phyloP scores from a whole-genome alignment of 345 rosid genomes.

The Euphorbia tirucalli region DNA sequence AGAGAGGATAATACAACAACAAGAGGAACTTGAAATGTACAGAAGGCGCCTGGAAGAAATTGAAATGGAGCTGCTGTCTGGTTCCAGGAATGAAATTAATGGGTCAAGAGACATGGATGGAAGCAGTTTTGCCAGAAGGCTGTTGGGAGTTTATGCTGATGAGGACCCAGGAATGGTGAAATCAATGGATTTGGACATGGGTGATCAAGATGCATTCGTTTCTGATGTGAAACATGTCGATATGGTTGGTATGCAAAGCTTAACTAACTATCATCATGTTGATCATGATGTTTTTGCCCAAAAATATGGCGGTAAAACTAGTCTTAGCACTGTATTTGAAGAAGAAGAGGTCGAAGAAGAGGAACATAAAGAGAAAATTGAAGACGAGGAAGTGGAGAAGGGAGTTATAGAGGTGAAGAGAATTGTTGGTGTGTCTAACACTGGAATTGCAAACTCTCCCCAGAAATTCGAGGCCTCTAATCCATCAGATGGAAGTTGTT shows the following conservation, averaged over 20 bases:
- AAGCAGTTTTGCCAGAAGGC: slow-evolving; percentile 70
- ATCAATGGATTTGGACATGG: slow-evolving; percentile 97
- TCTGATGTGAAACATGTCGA: slow-evolving; percentile 38
- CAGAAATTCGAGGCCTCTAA: slow-evolving; percentile 23
- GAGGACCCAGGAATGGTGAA: slow-evolving; percentile 93
- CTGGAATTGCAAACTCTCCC: slow-evolving; percentile 23
- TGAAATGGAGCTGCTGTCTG: slow-evolving; percentile 52
- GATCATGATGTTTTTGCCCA: slow-evolving; percentile 39
- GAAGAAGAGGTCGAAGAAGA: slow-evolving; percentile 69
- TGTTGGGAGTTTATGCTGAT: slow-evolving; percentile 54
- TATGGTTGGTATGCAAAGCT: slow-evolving; percentile 23
- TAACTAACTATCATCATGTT: slow-evolving; percentile 29
- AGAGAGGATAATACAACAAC: slow-evolving; percentile 81
- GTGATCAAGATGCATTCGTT: too few species aligned
- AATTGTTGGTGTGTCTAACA: slow-evolving; percentile 15
- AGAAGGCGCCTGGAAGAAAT: slow-evolving; percentile 74
- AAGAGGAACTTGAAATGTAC: slow-evolving; percentile 80
- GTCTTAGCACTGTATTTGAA: slow-evolving; percentile 88
- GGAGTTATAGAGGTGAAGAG: slow-evolving; percentile 73
- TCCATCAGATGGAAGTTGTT: background rate
- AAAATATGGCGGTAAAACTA: slow-evolving; percentile 49
- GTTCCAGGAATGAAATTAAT: slow-evolving; percentile 36
- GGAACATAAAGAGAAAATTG: slow-evolving; percentile 22
- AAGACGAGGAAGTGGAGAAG: slow-evolving; percentile 79
- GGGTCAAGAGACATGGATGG: slow-evolving; percentile 45